Conservation (phyloP, 1,284 basidiomycete genomes). For the Meira nashicola region DNA sequence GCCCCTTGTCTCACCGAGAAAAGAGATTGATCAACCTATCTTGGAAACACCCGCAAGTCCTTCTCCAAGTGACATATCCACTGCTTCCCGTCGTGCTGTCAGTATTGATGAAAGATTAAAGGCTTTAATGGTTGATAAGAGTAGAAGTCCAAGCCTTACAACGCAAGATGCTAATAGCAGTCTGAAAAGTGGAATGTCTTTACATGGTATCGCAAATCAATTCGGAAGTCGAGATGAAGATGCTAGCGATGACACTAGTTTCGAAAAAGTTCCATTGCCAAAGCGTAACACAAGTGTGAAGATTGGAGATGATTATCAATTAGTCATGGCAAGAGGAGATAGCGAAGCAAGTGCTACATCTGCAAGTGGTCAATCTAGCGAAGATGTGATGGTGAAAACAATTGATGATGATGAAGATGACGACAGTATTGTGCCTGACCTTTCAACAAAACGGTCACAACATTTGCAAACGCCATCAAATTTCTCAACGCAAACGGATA, state of each 20-base stretch:
- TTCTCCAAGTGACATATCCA: not conserved
- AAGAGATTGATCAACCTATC: conserved; percentile 2
- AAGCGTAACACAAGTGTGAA: conserved; percentile 3
- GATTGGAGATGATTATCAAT: conserved; percentile 2
- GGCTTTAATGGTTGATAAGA: conserved; percentile 23
- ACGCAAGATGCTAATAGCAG: not conserved
- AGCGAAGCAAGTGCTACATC: conserved; percentile 16
- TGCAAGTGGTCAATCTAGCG: conserved; percentile 13
- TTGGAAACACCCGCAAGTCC: conserved; percentile 9
- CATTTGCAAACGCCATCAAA: not conserved
- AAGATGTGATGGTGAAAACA: conserved; percentile 18
- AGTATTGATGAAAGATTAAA: conserved; percentile 37
- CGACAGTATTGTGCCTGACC: not conserved
- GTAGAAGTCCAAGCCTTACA: not conserved
- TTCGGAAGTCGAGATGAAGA: conserved; percentile 11
- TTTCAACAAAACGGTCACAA: not conserved
- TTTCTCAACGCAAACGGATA: not conserved
- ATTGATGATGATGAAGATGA: conserved; percentile 6
- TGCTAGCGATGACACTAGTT: conserved; percentile 10
- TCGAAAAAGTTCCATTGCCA: conserved; percentile 1
- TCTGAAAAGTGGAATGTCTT: not conserved
- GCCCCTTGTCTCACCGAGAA: conserved; percentile 10
- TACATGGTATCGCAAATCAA: not conserved
- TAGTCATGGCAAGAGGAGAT: conserved; percentile 4
- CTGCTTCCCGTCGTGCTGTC: conserved; percentile 13